phyloP scores from a whole-genome alignment of 495 filamentous ascomycete genomes.

The Opeltia flavorubescens region DNA sequence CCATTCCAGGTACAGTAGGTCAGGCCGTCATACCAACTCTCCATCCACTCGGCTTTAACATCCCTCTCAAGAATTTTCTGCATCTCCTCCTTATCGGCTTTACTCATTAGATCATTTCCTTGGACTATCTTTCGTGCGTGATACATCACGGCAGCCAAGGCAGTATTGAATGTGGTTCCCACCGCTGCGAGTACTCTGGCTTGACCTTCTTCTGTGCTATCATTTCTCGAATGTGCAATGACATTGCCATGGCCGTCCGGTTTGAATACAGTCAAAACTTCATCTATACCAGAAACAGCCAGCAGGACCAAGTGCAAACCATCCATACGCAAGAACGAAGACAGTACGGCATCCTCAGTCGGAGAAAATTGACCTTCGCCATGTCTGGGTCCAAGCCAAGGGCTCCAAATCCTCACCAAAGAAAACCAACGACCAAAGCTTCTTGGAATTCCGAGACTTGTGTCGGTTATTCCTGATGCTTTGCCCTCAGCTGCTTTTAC shows the following conservation, averaged over 20 bases:
- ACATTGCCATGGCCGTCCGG: conserved; percentile 53
- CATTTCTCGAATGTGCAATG: conserved; percentile 56
- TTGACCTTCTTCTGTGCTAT: conserved; percentile 36
- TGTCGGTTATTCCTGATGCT: conserved; percentile 36
- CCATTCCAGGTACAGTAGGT: conserved; percentile 88
- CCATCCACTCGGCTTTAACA: conserved; percentile 53
- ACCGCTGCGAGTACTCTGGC: conserved; percentile 57
- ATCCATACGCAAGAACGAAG: conserved; percentile 61
- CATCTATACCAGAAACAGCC: conserved; percentile 60
- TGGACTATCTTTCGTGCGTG: conserved; percentile 59
- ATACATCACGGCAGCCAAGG: conserved; percentile 72
- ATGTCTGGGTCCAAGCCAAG: conserved; percentile 84
- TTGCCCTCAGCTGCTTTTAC: conserved; percentile 39
- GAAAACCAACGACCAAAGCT: conserved; percentile 53
- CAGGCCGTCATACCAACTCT: conserved; percentile 80
- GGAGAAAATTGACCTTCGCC: conserved; percentile 50
- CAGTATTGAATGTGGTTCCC: conserved; percentile 60
- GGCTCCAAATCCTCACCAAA: conserved; percentile 59
- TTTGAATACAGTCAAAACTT: conserved; percentile 57
- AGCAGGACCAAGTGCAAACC: conserved; percentile 72
- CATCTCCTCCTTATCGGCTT: conserved; percentile 22
- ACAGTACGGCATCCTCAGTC: conserved; percentile 66
- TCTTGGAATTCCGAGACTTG: conserved; percentile 52
- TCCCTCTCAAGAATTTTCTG: conserved; percentile 33
- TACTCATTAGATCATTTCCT: conserved; percentile 20